A percentile compares a stretch with the other conserved stretches of the same genome.
Evolutionary conservation across 306 rosid species (phyloP).

Genomic region (Phaseolus lunatus): DNA sequence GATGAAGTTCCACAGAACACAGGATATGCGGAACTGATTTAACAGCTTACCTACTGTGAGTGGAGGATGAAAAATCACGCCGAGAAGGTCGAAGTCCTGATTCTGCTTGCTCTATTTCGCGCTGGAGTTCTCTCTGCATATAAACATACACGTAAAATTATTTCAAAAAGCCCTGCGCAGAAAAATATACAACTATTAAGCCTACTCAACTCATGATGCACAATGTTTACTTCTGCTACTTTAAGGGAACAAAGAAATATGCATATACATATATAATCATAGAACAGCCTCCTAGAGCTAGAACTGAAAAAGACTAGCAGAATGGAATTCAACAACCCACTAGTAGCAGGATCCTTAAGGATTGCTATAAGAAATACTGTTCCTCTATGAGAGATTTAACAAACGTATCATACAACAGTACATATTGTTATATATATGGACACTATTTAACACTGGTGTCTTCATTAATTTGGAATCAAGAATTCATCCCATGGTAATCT

Average conservation of each 20-base stretch:
- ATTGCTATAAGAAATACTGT: neutral
- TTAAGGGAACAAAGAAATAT: too few relatives aligned
- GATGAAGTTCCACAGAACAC: neutral
- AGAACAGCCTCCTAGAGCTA: too few relatives aligned
- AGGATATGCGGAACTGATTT: neutral
- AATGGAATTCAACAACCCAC: neutral
- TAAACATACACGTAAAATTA: slow-evolving; percentile 33
- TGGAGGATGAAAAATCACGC: slow-evolving; percentile 79
- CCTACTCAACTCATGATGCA: neutral
- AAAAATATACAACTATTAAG: slow-evolving; percentile 15
- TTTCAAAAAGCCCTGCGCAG: slow-evolving; percentile 19
- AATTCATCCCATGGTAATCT: neutral
- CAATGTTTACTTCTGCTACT: too few relatives aligned
- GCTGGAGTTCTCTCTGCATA: slow-evolving; percentile 88
- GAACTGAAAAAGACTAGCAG: neutral
- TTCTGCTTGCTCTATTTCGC: slow-evolving; percentile 93
- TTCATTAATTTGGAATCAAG: neutral
- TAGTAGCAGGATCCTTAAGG: neutral
- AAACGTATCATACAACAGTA: slow-evolving; percentile 11
- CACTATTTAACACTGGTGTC: neutral
- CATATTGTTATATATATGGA: neutral
- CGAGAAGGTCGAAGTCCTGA: slow-evolving; percentile 80
- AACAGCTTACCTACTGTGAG: slow-evolving; percentile 71
- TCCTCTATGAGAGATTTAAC: slow-evolving; percentile 1
- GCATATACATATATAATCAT: neutral